Conservation (phyloP, 805 yeast genomes). For the Cyberlindnera maclurae region DNA sequence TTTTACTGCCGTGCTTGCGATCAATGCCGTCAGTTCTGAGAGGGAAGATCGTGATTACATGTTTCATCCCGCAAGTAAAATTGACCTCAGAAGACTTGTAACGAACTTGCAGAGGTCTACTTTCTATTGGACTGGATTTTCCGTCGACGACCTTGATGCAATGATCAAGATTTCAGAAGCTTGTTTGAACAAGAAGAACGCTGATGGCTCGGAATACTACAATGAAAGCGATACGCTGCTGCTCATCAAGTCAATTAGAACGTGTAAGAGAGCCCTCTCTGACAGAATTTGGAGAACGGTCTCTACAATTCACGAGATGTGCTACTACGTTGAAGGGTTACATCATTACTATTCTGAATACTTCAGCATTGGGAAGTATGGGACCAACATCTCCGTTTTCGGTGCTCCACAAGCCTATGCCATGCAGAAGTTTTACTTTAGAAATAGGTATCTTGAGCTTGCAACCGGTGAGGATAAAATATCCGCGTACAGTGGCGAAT, state of each 20-base stretch:
- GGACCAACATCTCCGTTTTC: constrained; percentile 32
- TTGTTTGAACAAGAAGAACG: constrained; percentile 33
- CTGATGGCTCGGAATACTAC: constrained; percentile 26
- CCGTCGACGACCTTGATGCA: constrained; percentile 47
- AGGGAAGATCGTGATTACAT: constrained; percentile 60
- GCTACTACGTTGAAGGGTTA: constrained; percentile 40
- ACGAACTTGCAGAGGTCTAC: constrained; percentile 60
- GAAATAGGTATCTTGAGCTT: constrained; percentile 38
- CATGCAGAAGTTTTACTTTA: constrained; percentile 46
- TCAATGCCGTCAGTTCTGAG: constrained; percentile 69
- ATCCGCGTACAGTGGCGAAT: constrained; percentile 29
- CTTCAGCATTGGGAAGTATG: constrained; percentile 38
- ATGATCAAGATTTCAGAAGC: constrained; percentile 41
- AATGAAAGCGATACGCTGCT: constrained; percentile 32
- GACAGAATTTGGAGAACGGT: constrained; percentile 53
- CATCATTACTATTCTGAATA: constrained; percentile 33
- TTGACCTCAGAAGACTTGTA: constrained; percentile 47
- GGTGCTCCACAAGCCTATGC: constrained; percentile 54
- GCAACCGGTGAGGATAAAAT: constrained; percentile 28
- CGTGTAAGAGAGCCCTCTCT: constrained; percentile 41
- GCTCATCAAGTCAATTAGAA: constrained; percentile 36
- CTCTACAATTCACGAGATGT: constrained; percentile 60
- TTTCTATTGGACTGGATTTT: constrained; percentile 71
- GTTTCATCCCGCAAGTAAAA: constrained; percentile 56
- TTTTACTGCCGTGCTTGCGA: constrained; percentile 60